These are phyloP conservation scores for Camptophora hylomeconis DNA, from an alignment of 2,329 filamentous ascomycete genomes.

Conservation along the genomic window DNA sequence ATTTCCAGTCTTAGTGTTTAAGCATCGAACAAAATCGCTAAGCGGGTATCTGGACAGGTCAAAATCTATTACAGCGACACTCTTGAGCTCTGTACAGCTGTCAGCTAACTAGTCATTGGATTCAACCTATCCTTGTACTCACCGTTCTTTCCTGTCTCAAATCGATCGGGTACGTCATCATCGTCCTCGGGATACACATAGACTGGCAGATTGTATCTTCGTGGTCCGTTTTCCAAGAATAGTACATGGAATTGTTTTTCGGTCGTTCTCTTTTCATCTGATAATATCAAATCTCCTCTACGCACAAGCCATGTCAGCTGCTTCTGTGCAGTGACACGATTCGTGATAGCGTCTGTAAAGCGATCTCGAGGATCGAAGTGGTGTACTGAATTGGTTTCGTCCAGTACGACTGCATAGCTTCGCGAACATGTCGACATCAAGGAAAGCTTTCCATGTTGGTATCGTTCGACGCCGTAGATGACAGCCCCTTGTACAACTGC, in stretches of 20 bases:
- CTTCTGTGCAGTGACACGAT: no score
- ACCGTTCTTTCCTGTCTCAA: slow-evolving; percentile 1
- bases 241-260: neutral
- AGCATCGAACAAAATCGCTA: no score
- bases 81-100: no score
- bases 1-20: no score
- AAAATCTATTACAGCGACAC: no score
- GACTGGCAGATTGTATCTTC: neutral
- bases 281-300: slow-evolving; percentile 1
- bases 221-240: neutral
- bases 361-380: no score
- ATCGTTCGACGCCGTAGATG: slow-evolving; percentile 2
- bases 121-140: no score
- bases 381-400: no score
- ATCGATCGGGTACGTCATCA: slow-evolving; percentile 1
- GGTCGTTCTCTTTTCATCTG: neutral
- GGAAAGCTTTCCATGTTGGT: neutral
- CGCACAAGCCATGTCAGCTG: slow-evolving; percentile 1
- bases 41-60: no score
- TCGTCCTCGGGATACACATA: slow-evolving; percentile 2
- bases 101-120: no score
- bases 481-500: slow-evolving; percentile 3
- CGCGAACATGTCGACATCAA: slow-evolving; percentile 1
- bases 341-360: no score
- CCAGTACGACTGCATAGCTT: slow-evolving; percentile 1